Percentiles rank a stretch among this genome's conserved stretches.
These are phyloP conservation scores for Zea luxurians DNA, from an alignment of 176 grass and related monocot species.

Conservation along the genomic window DNA sequence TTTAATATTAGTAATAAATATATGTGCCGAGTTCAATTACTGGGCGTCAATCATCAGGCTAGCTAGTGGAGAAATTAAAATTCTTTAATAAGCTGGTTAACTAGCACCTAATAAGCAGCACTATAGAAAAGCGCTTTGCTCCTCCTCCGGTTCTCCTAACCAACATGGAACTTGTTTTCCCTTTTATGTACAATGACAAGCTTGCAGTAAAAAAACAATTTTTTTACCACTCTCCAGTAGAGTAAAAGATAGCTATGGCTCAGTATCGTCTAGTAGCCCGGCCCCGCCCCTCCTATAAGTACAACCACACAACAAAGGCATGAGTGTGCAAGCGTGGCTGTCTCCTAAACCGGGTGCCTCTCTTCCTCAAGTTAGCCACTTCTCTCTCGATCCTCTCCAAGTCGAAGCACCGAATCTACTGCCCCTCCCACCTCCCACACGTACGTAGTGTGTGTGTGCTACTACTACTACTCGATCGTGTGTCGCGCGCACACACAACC, in stretches of 20 bases:
- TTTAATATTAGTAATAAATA: background rate
- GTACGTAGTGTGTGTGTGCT: conserved; percentile 11
- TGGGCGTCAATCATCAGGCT: background rate
- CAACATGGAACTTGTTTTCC: background rate
- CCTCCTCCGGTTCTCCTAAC: conserved; percentile 11
- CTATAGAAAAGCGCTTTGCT: background rate
- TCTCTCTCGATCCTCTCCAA: conserved; percentile 7
- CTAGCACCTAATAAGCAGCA: conserved; percentile 6
- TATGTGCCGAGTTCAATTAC: background rate
- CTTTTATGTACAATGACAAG: background rate
- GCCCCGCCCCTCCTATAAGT: conserved; percentile 47
- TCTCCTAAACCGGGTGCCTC: conserved; percentile 36
- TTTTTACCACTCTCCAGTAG: background rate
- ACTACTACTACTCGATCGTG: conserved; percentile 19
- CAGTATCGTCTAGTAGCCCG: background rate
- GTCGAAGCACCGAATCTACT: conserved; percentile 40
- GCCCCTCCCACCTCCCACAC: conserved; percentile 8
- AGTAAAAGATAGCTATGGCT: background rate
- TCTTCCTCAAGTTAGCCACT: conserved; percentile 27
- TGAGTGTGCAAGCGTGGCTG: conserved; percentile 40
- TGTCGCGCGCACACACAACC: conserved; percentile 1
- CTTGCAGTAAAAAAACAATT: conserved; percentile 28
- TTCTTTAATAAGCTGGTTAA: background rate
- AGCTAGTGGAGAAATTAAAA: background rate
- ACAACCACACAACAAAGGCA: conserved; percentile 45